A percentile compares a stretch with the other conserved stretches of the same genome.
Conservation (phyloP, 495 filamentous ascomycete genomes). For the Amphirosellinia nigrospora region DNA sequence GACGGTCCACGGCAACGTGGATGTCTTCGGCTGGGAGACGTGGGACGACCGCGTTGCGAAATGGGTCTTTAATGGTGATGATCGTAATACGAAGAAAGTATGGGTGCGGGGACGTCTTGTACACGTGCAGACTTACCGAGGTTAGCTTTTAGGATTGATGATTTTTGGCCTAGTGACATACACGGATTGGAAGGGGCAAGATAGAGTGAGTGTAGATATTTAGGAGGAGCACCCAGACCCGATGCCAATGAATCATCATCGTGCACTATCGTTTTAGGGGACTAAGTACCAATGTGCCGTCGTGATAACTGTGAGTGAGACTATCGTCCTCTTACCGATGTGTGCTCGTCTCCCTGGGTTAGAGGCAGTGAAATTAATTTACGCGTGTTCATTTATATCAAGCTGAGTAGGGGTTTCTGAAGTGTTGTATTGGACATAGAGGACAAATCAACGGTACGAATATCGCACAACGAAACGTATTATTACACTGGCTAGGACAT, state of each 20-base stretch:
- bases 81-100: conserved; percentile 77
- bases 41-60: conserved; percentile 81
- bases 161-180: not conserved
- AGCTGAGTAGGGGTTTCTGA: not conserved
- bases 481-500: not conserved
- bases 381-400: not conserved
- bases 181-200: not conserved
- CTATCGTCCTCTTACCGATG: not conserved
- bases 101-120: conserved; percentile 84
- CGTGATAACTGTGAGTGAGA: not conserved
- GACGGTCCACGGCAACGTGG: conserved; percentile 60
- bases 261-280: not conserved
- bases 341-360: not conserved
- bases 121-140: conserved; percentile 54
- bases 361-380: not conserved
- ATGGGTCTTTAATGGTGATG: conserved; percentile 89
- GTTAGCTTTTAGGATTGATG: not conserved
- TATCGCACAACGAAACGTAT: too few species aligned
- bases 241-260: not conserved
- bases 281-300: not conserved
- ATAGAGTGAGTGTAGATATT: not conserved
- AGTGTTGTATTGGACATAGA: not conserved
- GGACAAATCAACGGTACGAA: not conserved
- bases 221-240: not conserved
- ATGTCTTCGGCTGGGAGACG: conserved; percentile 85